Evolutionary conservation across 2,329 filamentous ascomycete genomes (phyloP).

Genomic region (Pseudophaeomoniella oleicola): DNA sequence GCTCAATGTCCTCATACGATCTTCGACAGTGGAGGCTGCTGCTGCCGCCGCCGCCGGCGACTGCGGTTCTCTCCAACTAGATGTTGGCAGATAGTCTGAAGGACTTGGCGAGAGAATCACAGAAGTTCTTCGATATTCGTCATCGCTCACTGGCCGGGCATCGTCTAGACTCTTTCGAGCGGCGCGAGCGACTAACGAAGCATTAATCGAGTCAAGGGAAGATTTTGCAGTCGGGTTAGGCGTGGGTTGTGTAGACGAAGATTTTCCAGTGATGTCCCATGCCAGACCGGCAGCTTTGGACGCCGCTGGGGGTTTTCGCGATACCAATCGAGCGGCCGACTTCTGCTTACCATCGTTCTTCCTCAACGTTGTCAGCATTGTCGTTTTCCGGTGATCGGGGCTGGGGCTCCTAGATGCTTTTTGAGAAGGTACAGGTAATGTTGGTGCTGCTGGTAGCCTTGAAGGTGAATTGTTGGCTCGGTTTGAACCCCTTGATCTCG

Average conservation of each 20-base stretch:
- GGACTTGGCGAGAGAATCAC: constrained; percentile 1
- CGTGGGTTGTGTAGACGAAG: constrained; percentile 2
- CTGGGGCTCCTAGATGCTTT: constrained; percentile 42
- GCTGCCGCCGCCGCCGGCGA: constrained; percentile 8
- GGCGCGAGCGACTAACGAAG: too few species aligned
- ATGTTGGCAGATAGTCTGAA: constrained; percentile 8
- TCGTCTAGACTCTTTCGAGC: constrained; percentile 11
- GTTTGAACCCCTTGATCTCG: constrained; percentile 13
- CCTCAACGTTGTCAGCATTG: constrained; percentile 42
- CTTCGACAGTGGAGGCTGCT: constrained; percentile 4
- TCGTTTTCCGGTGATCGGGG: constrained; percentile 40
- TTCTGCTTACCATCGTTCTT: constrained; percentile 30
- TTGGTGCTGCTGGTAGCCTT: constrained; percentile 18
- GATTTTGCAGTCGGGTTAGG: constrained; percentile 1
- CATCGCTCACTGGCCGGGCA: not conserved
- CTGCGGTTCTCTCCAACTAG: constrained; percentile 12
- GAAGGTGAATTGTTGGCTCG: constrained; percentile 7
- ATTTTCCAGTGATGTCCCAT: constrained; percentile 30
- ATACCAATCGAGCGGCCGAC: constrained; percentile 28
- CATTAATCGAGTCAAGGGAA: too few species aligned
- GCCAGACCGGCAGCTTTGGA: constrained; percentile 49
- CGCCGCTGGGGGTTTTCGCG: constrained; percentile 34
- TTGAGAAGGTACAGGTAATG: constrained; percentile 18
- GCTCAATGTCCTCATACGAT: not conserved
- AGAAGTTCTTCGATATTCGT: not conserved